These are phyloP conservation scores for Fusarium sp. DNA, from an alignment of 2,329 filamentous ascomycete genomes.

Conservation along the genomic window DNA sequence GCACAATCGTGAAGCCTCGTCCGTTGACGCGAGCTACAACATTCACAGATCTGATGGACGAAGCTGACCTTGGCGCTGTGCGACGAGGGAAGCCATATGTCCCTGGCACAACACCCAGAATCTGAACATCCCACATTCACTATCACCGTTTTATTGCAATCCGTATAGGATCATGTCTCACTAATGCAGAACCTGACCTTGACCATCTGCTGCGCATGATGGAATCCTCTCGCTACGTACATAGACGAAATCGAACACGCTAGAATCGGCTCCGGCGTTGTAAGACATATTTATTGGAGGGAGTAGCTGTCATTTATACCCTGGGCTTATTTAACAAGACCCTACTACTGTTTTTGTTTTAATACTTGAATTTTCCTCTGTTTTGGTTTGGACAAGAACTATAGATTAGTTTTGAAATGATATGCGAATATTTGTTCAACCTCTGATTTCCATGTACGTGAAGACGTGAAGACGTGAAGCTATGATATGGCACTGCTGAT, in stretches of 20 bases:
- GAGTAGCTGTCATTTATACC: slow-evolving; percentile 46
- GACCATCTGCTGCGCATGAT: slow-evolving; percentile 37
- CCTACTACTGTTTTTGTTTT: slow-evolving; percentile 14
- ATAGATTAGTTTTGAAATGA: slow-evolving; percentile 40
- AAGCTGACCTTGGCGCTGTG: slow-evolving; percentile 59
- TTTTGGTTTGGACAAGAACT: slow-evolving; percentile 17
- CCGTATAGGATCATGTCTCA: slow-evolving; percentile 8
- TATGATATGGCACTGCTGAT: background rate
- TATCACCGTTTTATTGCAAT: slow-evolving; percentile 1
- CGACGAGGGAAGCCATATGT: slow-evolving; percentile 59
- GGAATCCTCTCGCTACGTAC: slow-evolving; percentile 25
- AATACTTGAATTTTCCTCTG: slow-evolving; percentile 10
- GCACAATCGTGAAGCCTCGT: slow-evolving; percentile 53
- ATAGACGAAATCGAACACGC: slow-evolving; percentile 19
- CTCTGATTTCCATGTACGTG: background rate
- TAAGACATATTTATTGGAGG: slow-evolving; percentile 27
- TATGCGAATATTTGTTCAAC: slow-evolving; percentile 41
- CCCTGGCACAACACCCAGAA: slow-evolving; percentile 54
- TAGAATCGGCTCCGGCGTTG: slow-evolving; percentile 37
- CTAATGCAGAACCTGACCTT: slow-evolving; percentile 10
- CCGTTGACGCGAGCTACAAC: slow-evolving; percentile 58
- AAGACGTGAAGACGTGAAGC: background rate
- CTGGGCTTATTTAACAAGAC: slow-evolving; percentile 23
- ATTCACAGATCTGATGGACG: slow-evolving; percentile 67
- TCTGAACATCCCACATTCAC: slow-evolving; percentile 36